Percentiles rank a stretch among this genome's conserved stretches.
Evolutionary conservation across 345 rosid genomes (phyloP).

Genomic region (Heritiera fomes): DNA sequence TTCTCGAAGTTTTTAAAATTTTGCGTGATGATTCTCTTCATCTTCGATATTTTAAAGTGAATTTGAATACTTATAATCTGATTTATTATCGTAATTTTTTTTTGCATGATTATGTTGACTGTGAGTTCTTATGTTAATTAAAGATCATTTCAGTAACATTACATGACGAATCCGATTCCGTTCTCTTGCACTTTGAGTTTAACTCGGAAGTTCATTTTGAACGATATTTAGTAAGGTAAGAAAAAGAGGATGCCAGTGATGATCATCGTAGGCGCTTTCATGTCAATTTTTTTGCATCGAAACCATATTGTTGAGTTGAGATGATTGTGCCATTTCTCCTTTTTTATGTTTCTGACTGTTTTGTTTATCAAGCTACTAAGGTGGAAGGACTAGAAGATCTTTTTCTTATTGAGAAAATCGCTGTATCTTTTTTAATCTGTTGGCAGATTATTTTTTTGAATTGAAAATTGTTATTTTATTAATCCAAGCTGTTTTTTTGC

Average conservation of each 20-base stretch:
- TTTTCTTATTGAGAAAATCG: too few relatives aligned
- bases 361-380: too few relatives aligned
- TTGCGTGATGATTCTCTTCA: not conserved
- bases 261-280: not conserved
- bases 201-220: not conserved
- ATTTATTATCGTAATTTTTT: not conserved
- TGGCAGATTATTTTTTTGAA: not conserved
- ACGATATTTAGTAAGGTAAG: not conserved
- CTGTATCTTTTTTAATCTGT: not conserved
- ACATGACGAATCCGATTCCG: not conserved
- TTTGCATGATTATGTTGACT: not conserved
- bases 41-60: not conserved
- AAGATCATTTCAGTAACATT: not conserved
- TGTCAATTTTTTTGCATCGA: too few relatives aligned
- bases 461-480: not conserved
- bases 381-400: too few relatives aligned
- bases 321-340: not conserved
- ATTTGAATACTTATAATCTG: slow-evolving; percentile 11
- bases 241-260: not conserved
- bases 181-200: not conserved
- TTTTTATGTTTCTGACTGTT: not conserved
- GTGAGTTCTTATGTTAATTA: not conserved
- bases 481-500: slow-evolving; percentile 2
- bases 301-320: not conserved
- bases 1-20: not conserved